Conservation (phyloP, 306 rosid species). For the Gastrolobium bilobum region DNA sequence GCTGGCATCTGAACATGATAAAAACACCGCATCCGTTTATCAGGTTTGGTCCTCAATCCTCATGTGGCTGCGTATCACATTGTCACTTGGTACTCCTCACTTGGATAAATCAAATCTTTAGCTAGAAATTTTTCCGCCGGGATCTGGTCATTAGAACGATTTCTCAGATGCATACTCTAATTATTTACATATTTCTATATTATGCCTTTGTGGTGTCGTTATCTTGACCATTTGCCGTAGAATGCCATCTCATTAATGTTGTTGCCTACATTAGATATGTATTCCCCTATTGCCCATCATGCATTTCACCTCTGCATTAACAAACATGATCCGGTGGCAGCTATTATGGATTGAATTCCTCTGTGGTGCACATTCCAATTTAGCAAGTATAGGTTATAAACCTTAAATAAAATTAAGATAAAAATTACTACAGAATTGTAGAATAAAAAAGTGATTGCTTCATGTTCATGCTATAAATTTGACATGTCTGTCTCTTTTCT, state of each 20-base stretch:
- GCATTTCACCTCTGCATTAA: slow-evolving; percentile 37
- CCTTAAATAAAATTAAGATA: slow-evolving; percentile 18
- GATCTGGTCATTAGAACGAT: slow-evolving; percentile 21
- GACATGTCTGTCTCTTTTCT: slow-evolving; percentile 16
- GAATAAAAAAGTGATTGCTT: slow-evolving; percentile 21
- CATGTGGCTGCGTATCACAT: slow-evolving; percentile 33
- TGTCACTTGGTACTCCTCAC: slow-evolving; percentile 21
- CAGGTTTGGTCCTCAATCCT: slow-evolving; percentile 63
- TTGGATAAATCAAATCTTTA: slow-evolving; percentile 10
- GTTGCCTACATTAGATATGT: slow-evolving; percentile 5
- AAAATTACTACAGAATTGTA: slow-evolving; percentile 2
- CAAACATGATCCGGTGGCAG: slow-evolving; percentile 2
- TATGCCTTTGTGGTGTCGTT: neutral
- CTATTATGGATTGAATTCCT: slow-evolving; percentile 9
- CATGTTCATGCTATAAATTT: slow-evolving; percentile 28
- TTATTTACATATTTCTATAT: slow-evolving; percentile 6
- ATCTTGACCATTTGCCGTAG: slow-evolving; percentile 21
- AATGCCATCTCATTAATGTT: slow-evolving; percentile 7
- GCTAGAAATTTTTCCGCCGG: slow-evolving; percentile 32
- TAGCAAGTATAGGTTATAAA: neutral
- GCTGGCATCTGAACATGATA: slow-evolving; percentile 53
- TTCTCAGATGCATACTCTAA: slow-evolving; percentile 13
- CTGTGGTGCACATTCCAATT: slow-evolving; percentile 22
- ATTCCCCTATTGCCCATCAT: slow-evolving; percentile 16
- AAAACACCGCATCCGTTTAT: slow-evolving; percentile 46